These are phyloP conservation scores for Hericium coralloides DNA, from an alignment of 768 basidiomycete genomes.

Conservation along the genomic window DNA sequence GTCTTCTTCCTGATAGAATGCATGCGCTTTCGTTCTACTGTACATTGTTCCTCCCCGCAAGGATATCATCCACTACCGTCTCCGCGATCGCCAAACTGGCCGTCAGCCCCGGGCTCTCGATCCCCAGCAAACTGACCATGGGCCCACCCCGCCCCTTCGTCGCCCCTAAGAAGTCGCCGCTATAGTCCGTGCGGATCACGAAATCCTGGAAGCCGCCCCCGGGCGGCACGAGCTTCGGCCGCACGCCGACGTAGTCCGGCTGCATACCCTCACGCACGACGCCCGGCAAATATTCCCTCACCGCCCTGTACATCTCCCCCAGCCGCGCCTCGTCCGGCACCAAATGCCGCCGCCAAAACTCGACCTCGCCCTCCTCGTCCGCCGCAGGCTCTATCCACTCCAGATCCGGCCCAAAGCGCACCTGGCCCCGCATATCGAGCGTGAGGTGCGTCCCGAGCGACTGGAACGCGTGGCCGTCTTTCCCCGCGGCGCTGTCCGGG, in stretches of 20 bases:
- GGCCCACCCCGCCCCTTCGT: conserved; percentile 22
- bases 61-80: conserved; percentile 57
- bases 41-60: conserved; percentile 17
- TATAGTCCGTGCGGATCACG: conserved; percentile 56
- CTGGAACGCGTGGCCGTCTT: conserved; percentile 47
- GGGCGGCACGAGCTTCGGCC: conserved; percentile 80
- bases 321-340: conserved; percentile 53
- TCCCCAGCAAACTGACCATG: conserved; percentile 82
- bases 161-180: conserved; percentile 27
- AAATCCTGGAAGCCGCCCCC: conserved; percentile 81
- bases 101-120: conserved; percentile 91
- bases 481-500: conserved; percentile 51
- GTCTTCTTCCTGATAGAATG: not conserved
- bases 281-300: conserved; percentile 65
- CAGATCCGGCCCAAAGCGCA: conserved; percentile 90
- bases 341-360: conserved; percentile 72
- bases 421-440: conserved; percentile 72
- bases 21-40: conserved; percentile 1
- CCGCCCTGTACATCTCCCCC: conserved; percentile 58
- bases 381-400: conserved; percentile 68
- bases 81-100: conserved; percentile 83
- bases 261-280: conserved; percentile 52
- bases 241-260: conserved; percentile 78
- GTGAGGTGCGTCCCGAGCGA: conserved; percentile 91
- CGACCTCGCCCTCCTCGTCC: conserved; percentile 35